Conservation (phyloP, 257 asterid species). For the Dorcoceras hygrometricum region DNA sequence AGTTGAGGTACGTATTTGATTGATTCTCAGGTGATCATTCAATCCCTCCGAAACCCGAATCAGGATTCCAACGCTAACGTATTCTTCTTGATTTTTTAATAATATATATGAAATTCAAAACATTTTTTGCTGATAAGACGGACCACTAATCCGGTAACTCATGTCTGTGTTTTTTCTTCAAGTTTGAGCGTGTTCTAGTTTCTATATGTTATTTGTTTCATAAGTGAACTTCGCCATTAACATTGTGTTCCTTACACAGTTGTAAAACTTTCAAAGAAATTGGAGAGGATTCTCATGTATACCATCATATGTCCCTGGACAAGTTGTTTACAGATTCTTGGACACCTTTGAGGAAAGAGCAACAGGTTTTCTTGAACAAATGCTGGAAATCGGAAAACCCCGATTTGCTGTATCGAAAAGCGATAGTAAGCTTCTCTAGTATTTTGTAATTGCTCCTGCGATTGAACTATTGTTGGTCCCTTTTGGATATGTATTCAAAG, state of each 20-base stretch:
- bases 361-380: background rate
- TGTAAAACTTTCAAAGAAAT: background rate
- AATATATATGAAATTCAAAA: no score
- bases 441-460: no score
- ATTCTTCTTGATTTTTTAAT: no score
- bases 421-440: background rate
- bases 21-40: background rate
- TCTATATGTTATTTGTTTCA: no score
- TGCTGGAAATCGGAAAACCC: background rate
- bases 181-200: no score
- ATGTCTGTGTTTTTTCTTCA: no score
- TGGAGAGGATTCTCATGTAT: background rate
- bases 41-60: background rate
- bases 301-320: background rate
- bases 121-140: no score
- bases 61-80: no score
- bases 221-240: no score
- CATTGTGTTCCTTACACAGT: background rate
- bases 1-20: background rate
- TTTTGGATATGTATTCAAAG: no score
- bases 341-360: background rate
- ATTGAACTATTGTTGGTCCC: no score
- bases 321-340: background rate
- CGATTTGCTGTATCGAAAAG: background rate
- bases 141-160: no score